Conservation (phyloP, 306 rosid genomes). For the Cercis canadensis region DNA sequence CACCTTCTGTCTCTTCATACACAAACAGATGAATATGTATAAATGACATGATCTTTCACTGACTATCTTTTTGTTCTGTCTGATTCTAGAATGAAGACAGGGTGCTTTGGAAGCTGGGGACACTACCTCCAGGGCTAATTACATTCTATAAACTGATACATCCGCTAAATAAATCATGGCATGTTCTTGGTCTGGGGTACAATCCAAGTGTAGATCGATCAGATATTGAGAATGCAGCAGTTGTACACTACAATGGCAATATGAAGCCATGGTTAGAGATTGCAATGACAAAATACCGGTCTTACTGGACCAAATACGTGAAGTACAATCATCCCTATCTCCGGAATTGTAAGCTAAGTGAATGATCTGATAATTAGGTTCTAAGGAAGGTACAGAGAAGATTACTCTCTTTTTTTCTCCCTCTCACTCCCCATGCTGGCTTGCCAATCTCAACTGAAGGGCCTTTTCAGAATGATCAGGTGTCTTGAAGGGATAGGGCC, state of each 20-base stretch:
- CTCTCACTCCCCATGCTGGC: conserved; percentile 36
- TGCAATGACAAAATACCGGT: conserved; percentile 83
- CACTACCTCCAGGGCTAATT: conserved; percentile 91
- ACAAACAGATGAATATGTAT: not conserved
- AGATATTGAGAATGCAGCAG: conserved; percentile 81
- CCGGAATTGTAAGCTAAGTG: conserved; percentile 65
- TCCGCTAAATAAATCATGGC: conserved; percentile 89
- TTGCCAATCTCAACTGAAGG: conserved; percentile 36
- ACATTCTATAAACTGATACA: conserved; percentile 91
- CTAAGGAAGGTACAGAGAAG: conserved; percentile 16
- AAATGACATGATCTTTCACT: conserved; percentile 2
- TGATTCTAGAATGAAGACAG: conserved; percentile 85
- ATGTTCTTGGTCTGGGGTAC: conserved; percentile 98
- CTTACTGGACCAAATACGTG: conserved; percentile 87
- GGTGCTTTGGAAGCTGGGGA: conserved; percentile 93
- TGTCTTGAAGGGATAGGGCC: conserved; percentile 40
- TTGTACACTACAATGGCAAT: conserved; percentile 91
- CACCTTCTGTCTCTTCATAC: conserved; percentile 8
- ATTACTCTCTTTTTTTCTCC: conserved; percentile 18
- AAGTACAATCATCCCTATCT: conserved; percentile 78
- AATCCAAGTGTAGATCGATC: conserved; percentile 75
- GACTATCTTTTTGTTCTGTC: conserved; percentile 26
- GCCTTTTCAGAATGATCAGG: conserved; percentile 42
- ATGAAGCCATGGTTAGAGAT: conserved; percentile 97
- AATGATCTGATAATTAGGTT: conserved; percentile 39